phyloP scores from a whole-genome alignment of 2,329 filamentous ascomycete genomes.

The Verticillium tricorpus region DNA sequence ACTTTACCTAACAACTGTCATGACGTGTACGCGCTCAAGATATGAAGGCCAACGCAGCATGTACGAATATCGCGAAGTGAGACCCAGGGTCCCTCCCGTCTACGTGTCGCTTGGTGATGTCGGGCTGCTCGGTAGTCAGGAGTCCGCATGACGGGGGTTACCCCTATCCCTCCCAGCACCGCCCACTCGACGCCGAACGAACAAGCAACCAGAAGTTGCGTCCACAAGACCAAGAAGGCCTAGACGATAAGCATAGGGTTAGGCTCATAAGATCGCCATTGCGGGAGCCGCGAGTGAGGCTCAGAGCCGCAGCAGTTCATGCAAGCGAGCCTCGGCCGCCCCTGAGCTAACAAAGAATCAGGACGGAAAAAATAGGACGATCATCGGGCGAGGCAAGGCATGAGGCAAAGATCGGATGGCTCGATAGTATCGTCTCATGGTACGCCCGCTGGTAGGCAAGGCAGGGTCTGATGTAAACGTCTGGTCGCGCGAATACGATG shows the following conservation, averaged over 20 bases:
- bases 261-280: background rate
- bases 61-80: no score
- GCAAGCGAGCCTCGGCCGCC: background rate
- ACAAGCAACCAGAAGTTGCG: background rate
- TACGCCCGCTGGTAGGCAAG: background rate
- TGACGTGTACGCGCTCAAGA: background rate
- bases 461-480: background rate
- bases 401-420: background rate
- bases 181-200: background rate
- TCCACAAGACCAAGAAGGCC: background rate
- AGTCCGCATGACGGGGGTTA: no score
- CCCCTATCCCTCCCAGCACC: background rate
- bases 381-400: background rate
- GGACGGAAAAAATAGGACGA: background rate
- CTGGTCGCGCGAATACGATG: background rate
- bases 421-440: background rate
- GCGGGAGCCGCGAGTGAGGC: background rate
- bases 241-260: background rate
- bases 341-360: background rate
- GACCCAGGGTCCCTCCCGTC: no score
- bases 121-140: no score
- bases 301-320: background rate
- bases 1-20: background rate
- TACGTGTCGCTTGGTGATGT: no score
- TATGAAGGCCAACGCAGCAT: background rate